These are phyloP conservation scores for Aspergillus homomorphus DNA, from an alignment of 495 filamentous ascomycete genomes.

Conservation along the genomic window DNA sequence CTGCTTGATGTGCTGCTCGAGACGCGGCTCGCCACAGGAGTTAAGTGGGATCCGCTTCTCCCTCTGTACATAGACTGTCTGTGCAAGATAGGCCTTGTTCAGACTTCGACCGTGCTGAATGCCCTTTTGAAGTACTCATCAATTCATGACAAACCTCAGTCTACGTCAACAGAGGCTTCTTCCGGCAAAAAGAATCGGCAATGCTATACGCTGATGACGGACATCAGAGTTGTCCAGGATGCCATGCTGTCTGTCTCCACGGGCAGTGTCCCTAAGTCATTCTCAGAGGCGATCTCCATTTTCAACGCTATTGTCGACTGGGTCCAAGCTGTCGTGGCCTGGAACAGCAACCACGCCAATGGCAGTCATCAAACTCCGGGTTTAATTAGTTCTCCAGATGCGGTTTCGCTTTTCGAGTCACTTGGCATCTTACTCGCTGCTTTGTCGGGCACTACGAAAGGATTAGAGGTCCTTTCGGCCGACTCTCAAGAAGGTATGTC, in stretches of 20 bases:
- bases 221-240: conserved; percentile 46
- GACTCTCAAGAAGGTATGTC: conserved; percentile 37
- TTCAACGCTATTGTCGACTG: conserved; percentile 38
- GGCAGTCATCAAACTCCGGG: conserved; percentile 30
- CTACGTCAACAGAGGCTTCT: conserved; percentile 13
- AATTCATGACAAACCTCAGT: conserved; percentile 27
- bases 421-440: conserved; percentile 43
- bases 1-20: conserved; percentile 61
- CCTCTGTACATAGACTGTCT: conserved; percentile 62
- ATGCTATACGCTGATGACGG: conserved; percentile 41
- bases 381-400: conserved; percentile 39
- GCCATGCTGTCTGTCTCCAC: conserved; percentile 42
- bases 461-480: conserved; percentile 36
- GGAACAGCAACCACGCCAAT: conserved; percentile 30
- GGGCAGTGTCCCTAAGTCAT: conserved; percentile 29
- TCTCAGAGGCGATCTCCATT: conserved; percentile 32
- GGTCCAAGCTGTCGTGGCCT: conserved; percentile 40
- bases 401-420: conserved; percentile 43
- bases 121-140: conserved; percentile 59
- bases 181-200: conserved; percentile 18
- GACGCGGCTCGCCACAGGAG: conserved; percentile 44
- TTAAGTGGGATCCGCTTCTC: conserved; percentile 61
- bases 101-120: conserved; percentile 54
- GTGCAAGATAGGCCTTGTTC: conserved; percentile 50
- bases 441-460: conserved; percentile 40